These are phyloP conservation scores for Botrytis sinoallii DNA, from an alignment of 2,329 filamentous ascomycete genomes.

Conservation along the genomic window DNA sequence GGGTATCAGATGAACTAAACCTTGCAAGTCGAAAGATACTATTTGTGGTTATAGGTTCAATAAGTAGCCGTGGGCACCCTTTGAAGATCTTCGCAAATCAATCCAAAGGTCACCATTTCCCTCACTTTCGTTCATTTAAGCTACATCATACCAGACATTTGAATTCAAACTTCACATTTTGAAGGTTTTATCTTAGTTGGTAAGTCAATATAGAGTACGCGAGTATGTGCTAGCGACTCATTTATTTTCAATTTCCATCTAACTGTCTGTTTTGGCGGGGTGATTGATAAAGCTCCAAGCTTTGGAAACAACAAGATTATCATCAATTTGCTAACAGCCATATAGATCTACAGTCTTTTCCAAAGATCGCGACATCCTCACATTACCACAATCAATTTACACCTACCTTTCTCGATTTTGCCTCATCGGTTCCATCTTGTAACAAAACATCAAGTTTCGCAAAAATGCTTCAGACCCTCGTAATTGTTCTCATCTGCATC, in stretches of 20 bases:
- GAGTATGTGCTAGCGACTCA: neutral
- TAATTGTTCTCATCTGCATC: conserved; percentile 13
- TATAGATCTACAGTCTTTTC: conserved; percentile 5
- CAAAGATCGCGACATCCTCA: neutral
- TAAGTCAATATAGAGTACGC: neutral
- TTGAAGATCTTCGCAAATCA: neutral
- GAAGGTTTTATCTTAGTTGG: neutral
- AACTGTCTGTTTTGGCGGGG: neutral
- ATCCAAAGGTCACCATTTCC: neutral
- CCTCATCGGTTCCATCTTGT: neutral
- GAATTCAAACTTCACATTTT: neutral
- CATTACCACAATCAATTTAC: neutral
- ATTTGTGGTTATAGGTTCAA: neutral
- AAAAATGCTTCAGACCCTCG: conserved; percentile 10
- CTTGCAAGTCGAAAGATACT: neutral
- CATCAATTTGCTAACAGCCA: neutral
- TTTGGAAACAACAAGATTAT: neutral
- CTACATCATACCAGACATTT: neutral
- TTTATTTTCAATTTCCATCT: neutral
- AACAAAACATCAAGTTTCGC: neutral
- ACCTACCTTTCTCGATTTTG: neutral
- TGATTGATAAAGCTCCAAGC: neutral
- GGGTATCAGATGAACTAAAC: conserved; percentile 1
- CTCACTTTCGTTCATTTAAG: neutral
- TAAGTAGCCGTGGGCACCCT: neutral